Percentiles rank a stretch among this genome's conserved stretches.
Conservation (phyloP, 140 eudicot species). For the Anethum foeniculum region DNA sequence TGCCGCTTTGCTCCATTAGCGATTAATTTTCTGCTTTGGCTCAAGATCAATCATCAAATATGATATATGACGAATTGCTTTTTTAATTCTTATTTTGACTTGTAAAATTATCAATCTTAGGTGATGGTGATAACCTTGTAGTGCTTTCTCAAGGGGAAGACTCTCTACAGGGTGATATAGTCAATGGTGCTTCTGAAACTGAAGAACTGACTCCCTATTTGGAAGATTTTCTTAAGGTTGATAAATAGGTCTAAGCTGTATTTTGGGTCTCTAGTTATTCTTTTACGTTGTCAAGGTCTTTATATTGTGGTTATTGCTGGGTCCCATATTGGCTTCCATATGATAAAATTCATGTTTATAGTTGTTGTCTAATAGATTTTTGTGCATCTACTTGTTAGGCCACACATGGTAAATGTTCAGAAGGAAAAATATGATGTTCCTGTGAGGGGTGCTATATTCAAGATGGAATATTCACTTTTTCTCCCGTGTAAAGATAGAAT, state of each 20-base stretch:
- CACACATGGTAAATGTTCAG: neutral
- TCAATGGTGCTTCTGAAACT: conserved; percentile 25
- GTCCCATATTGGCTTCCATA: neutral
- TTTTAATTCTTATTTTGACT: neutral
- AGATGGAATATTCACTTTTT: neutral
- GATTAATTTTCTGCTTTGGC: neutral
- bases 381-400: neutral
- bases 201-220: conserved; percentile 38
- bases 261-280: neutral
- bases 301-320: neutral
- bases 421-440: neutral
- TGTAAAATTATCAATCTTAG: conserved; percentile 21
- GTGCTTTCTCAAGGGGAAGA: conserved; percentile 33
- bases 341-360: neutral
- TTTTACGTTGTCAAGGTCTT: neutral
- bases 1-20: neutral
- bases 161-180: conserved; percentile 35
- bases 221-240: conserved; percentile 44
- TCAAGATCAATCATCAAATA: neutral
- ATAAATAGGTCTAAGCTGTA: conserved; percentile 3
- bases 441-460: conserved; percentile 5
- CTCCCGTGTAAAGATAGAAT: neutral
- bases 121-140: conserved; percentile 19
- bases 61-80: neutral
- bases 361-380: neutral